Evolutionary conservation across 148 eudicot species (phyloP).

Genomic region (Tetragonia tetragonoides): DNA sequence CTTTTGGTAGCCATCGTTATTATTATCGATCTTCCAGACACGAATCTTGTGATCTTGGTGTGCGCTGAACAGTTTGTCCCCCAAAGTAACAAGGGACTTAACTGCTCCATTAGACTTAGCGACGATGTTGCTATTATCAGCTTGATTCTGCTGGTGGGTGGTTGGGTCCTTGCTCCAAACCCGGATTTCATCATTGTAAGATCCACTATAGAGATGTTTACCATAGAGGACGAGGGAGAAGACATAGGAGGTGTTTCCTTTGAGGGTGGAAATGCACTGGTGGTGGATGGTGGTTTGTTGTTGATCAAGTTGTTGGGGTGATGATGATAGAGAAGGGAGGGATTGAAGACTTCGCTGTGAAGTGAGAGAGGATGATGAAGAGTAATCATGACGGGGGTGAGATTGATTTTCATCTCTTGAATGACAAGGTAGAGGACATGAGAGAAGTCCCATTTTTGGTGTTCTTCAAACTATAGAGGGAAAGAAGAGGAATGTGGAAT

Average conservation of each 20-base stretch:
- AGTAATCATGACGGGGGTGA: slow-evolving; percentile 26
- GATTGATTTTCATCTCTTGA: slow-evolving; percentile 29
- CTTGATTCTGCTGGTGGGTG: not conserved
- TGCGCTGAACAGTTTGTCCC: slow-evolving; percentile 51
- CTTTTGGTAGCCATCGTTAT: slow-evolving; percentile 2
- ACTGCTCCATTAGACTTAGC: slow-evolving; percentile 45
- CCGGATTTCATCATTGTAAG: slow-evolving; percentile 48
- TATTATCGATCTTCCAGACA: slow-evolving; percentile 52
- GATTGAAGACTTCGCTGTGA: slow-evolving; percentile 56
- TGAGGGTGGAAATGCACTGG: slow-evolving; percentile 52
- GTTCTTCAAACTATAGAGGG: slow-evolving; percentile 6
- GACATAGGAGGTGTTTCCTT: slow-evolving; percentile 49
- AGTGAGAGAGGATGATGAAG: slow-evolving; percentile 44
- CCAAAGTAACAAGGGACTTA: slow-evolving; percentile 46
- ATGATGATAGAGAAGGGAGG: slow-evolving; percentile 53
- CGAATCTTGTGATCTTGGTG: slow-evolving; percentile 78
- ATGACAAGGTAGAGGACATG: slow-evolving; percentile 38
- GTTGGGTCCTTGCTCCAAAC: slow-evolving; percentile 37
- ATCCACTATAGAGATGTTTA: slow-evolving; percentile 53
- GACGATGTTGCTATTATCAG: slow-evolving; percentile 12
- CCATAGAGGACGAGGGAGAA: slow-evolving; percentile 50
- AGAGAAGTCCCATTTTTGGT: slow-evolving; percentile 44
- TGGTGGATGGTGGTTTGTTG: slow-evolving; percentile 24
- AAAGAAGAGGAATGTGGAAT: slow-evolving; percentile 1
- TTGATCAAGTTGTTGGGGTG: slow-evolving; percentile 23